A percentile compares a stretch with the other conserved stretches of the same genome.
These are phyloP conservation scores for Aspergillus sp. DNA, from an alignment of 2,329 filamentous ascomycete species.

Conservation along the genomic window DNA sequence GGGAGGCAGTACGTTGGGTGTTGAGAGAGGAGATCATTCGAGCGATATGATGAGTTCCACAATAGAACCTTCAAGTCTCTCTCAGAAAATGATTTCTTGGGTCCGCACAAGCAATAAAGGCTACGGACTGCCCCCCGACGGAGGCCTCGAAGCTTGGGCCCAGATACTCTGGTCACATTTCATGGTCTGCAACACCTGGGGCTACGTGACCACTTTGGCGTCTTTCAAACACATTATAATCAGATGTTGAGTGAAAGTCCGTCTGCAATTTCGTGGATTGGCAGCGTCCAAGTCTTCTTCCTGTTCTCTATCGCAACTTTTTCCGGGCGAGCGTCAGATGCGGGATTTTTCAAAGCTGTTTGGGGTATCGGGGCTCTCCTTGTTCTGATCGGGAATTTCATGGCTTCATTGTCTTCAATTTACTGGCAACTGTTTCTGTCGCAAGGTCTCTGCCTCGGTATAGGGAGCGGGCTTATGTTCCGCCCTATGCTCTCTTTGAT, in stretches of 20 bases:
- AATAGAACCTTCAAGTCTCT: too few relatives aligned
- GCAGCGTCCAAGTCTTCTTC: slow-evolving; percentile 45
- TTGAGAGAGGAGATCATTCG: too few relatives aligned
- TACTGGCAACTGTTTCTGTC: slow-evolving; percentile 46
- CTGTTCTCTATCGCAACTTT: slow-evolving; percentile 47
- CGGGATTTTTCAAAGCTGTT: slow-evolving; percentile 44
- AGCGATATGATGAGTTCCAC: too few relatives aligned
- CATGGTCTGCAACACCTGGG: slow-evolving; percentile 53
- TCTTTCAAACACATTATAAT: slow-evolving; percentile 50
- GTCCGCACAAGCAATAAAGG: slow-evolving; percentile 31
- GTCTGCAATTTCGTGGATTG: slow-evolving; percentile 48
- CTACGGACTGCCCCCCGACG: slow-evolving; percentile 40
- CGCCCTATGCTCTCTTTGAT: slow-evolving; percentile 50
- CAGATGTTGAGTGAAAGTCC: slow-evolving; percentile 35
- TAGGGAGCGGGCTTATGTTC: slow-evolving; percentile 52
- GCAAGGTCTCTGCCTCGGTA: slow-evolving; percentile 52
- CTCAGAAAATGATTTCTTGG: too few relatives aligned
- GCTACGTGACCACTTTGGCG: slow-evolving; percentile 49
- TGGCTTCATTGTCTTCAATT: slow-evolving; percentile 41
- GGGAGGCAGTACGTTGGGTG: too few relatives aligned
- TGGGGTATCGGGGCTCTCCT: slow-evolving; percentile 39
- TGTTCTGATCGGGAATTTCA: slow-evolving; percentile 45
- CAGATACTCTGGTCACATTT: slow-evolving; percentile 49
- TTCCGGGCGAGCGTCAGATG: slow-evolving; percentile 47
- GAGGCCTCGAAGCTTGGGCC: slow-evolving; percentile 49